Conservation (phyloP, 164 flowering plant species). For the Chloranthus sessilifolius region DNA sequence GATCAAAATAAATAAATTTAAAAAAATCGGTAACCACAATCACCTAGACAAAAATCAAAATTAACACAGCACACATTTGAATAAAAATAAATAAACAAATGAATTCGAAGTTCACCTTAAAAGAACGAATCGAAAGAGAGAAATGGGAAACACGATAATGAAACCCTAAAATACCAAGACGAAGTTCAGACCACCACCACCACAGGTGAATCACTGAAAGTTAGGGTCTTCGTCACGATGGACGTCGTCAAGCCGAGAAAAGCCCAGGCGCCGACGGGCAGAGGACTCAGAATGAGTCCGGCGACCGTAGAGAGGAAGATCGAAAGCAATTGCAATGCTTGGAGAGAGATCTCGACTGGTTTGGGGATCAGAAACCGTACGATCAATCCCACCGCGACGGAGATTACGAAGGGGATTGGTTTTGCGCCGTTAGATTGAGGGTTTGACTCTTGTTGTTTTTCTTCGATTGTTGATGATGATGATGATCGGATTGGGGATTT, state of each 20-base stretch:
- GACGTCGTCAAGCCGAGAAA: conserved; percentile 68
- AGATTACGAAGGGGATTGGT: conserved; percentile 43
- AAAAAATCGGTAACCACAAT: too few relatives aligned
- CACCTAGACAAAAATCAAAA: too few relatives aligned
- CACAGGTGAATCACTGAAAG: too few relatives aligned
- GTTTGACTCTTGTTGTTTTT: conserved; percentile 3
- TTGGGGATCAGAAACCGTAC: conserved; percentile 58
- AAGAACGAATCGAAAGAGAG: too few relatives aligned
- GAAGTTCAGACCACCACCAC: too few relatives aligned
- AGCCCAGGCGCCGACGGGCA: conserved; percentile 94
- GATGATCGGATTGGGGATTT: conserved; percentile 9
- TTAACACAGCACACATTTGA: too few relatives aligned
- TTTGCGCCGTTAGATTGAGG: conserved; percentile 48
- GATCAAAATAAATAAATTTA: too few relatives aligned
- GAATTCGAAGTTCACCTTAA: too few relatives aligned
- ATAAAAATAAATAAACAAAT: too few relatives aligned
- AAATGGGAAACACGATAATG: too few relatives aligned
- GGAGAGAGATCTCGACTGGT: conserved; percentile 51
- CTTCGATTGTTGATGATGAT: too few relatives aligned
- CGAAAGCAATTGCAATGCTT: conserved; percentile 83
- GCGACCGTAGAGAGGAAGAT: conserved; percentile 85
- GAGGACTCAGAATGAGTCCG: conserved; percentile 71
- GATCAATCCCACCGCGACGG: conserved; percentile 53
- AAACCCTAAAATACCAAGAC: too few relatives aligned
- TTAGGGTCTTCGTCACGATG: conserved; percentile 53